Evolutionary conservation across 306 rosid genomes (phyloP), one percentile per base, ranked within the genome.

Genomic region (Pyrus bretschneideri): DNA sequence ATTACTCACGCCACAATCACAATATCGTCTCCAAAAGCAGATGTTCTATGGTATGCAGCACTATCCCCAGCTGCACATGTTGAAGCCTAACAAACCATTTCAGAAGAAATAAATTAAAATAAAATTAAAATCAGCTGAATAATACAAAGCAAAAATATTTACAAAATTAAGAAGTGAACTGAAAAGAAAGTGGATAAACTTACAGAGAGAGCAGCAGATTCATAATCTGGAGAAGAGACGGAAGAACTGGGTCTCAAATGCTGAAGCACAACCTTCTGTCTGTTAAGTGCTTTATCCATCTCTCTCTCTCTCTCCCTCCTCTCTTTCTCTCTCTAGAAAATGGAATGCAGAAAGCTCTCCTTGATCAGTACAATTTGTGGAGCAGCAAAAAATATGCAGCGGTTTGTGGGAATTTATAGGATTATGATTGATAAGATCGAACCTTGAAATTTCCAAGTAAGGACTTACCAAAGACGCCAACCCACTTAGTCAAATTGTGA

Each of bases 1-100:
- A 75, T 25, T 30, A 76, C 74, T 69, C 69, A 95, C 98, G 97
- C 96, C 60, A 90, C 98, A 86, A 95, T 86, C 75, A 95, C 98
- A 6, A 92, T 80, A 30, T 95, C 98, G 71, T 95, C 97, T 55
- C 87, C 96, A 64, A 85, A 87, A 71, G 85, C 79, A 72, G 82
- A 77, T 2, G 83, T 78, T 67, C 81, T 68, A 6, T 83, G 83
- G 71, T 83, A 77, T 1, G 90, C 83, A 75, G 83, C 80, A 63
- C 78, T 75, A 58, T 78, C 73, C 63, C 84, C 88, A 58, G 95
- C 93, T 67, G 87, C 81, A 84, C 97, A 90, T 1, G 72, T 13
- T 69, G 97, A 90, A 75, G 97, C 84, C 97, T 92, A 29, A 51
- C 75, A 76, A 54, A 29, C 61, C 30, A 19, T 42, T 19, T 65